Evolutionary conservation across 352 stramenopile species (phyloP), one percentile per base, ranked within the genome.

Genomic region (Pythium folliculosum): DNA sequence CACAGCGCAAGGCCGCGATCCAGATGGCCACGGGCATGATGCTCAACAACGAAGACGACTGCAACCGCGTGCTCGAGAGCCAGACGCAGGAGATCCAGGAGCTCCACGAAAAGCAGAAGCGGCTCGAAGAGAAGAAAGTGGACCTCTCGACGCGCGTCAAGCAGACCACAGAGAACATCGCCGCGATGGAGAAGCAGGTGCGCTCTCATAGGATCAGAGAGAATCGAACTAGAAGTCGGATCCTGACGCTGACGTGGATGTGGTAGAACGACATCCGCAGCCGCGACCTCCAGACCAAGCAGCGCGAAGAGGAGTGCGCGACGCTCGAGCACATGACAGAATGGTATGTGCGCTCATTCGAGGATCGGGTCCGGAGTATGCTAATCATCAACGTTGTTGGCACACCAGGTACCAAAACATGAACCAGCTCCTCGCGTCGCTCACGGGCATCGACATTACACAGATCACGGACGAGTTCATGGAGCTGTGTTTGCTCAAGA

Each of bases 41-140:
- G 77, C 80, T 94, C 71, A 92, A 88, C 55, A 83, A 90, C 66
- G 86, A 94, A 56, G 80, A 91, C n/a, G 86, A 94, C 67, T 92
- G 86, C 62, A 72, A 60, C 19, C 82, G 83, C 19, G 77, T 92
- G n/a, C 67, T 94, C 19, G 82, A 91, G 50, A 73, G 78, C 40
- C 86, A 94, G 69, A 92, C 83, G 6, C 76, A 85, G 40, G 80
- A 70, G 47, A 92, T 94, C 63, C 83, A 90, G 51, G 80, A 89
- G 49, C 78, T 94, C 47, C 77, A 86, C 52, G 70, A 92, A 43
- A 79, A 81, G 52, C 82, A 91, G 58, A 87, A 90, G 57, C 48
- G 78, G 10, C 66, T 91, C 1, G 81, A 91, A 75, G 82, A 91
- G 49, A 78, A 86, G 60, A 84, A 88, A 67, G 88, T 91, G 30